Base-by-base conservation (phyloP, 768 basidiomycete species). In the Lactifluus echinatus region DNA sequence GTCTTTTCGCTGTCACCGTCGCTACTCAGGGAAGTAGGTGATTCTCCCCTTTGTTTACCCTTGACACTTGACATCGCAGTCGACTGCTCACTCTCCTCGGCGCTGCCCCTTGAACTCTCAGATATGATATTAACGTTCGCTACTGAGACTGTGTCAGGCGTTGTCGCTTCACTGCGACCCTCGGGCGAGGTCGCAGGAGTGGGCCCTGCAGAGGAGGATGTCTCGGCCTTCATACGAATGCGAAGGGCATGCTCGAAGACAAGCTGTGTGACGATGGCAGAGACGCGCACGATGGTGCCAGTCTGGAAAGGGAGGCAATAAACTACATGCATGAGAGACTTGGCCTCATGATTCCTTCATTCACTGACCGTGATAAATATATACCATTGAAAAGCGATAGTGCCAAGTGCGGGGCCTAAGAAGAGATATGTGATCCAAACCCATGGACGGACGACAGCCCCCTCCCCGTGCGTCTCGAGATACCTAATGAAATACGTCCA, bases 351-450 rank as follows among this genome's bases (percentile, higher is more conserved):
- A n/a, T 10, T 40, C 10, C 8, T 21, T 36, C 39, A 2, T 17
- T 2, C n/a, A 55, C 68, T 43, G 23, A 72, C 70, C 21, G 66
- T 54, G 24, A 68, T 57, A 59, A 72, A 81, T 36, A 76, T 70
- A 62, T 84, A 87, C 69, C 74, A 75, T 60, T 87, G 81, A 54
- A 77, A 73, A 28, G 70, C 62, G 8, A 84, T 23, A 4, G 76
- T 71, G 12, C 67, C 70, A 10, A 76, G 0, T 4, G 73, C 65
- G 12, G 81, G 78, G 12, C 79, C 81, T 5, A 77, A 46, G 59
- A 81, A 76, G 12, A 83, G 70, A 65, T 71, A 70, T 0, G 69
- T 31, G 14, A 87, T 77, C 85, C 86, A 89, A 7, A 87, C 77
- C 80, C 85, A 87, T 1, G 87, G 87, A 34, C 76, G 76, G 29